Evolutionary conservation across 179 eudicot genomes (phyloP).

Genomic region (Beta macrorhiza): DNA sequence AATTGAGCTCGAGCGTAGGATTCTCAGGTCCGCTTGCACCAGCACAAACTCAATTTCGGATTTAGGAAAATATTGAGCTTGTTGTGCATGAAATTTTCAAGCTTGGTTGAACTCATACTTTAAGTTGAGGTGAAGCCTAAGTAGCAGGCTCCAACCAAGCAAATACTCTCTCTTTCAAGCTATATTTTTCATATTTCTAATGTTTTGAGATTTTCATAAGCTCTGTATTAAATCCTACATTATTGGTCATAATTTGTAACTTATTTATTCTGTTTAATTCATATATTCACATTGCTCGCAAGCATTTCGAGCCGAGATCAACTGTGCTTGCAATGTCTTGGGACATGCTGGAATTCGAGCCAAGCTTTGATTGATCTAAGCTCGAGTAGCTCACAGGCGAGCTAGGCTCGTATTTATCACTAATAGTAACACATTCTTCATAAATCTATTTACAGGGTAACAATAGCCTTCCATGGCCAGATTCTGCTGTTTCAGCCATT

Average conservation of each 20-base stretch:
- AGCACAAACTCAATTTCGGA: too few relatives aligned
- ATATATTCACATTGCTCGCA: background rate
- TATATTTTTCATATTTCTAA: background rate
- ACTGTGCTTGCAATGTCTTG: background rate
- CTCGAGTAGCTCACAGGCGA: too few relatives aligned
- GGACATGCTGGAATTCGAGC: background rate
- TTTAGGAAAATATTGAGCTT: background rate
- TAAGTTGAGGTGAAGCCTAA: background rate
- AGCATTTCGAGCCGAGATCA: background rate
- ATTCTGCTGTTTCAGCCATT: constrained; percentile 72
- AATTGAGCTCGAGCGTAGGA: too few relatives aligned
- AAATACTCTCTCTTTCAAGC: background rate
- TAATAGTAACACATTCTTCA: background rate
- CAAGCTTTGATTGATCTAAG: background rate
- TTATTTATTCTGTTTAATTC: background rate
- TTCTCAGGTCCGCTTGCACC: too few relatives aligned
- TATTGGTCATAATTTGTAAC: background rate
- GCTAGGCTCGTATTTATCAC: too few relatives aligned
- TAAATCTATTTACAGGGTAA: constrained; percentile 38
- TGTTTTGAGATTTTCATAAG: background rate
- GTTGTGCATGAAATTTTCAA: background rate
- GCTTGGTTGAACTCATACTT: background rate
- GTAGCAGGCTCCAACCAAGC: background rate
- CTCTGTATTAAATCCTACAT: background rate
- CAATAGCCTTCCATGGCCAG: constrained; percentile 66